Base-by-base conservation (phyloP, 2,329 filamentous ascomycete species). In the Fusarium subtropicale region DNA sequence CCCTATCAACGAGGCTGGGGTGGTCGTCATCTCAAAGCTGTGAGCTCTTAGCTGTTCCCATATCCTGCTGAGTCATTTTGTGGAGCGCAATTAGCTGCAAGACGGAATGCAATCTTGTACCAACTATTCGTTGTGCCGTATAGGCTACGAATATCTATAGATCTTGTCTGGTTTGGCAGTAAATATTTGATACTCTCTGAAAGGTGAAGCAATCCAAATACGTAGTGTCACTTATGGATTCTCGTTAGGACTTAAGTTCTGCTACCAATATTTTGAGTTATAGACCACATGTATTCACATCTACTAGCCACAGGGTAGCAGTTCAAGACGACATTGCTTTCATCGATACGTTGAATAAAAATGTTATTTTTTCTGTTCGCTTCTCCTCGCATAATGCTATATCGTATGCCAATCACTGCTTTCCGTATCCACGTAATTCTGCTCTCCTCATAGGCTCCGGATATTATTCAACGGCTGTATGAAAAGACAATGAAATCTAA, bases 401-500 rank as follows among this genome's bases (percentile, higher is more conserved):
- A 20, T 42, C 38, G 56, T 42, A 33, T 50, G 26, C 16, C 12
- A 33, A 46, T 38, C 51, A 20, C 51, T 36, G 30, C 33, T 52
- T 44, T 36, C 41, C 56, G 41, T 69, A 46, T 60, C 45, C 42
- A 15, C 30, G 48, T 28, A 50, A 31, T 20, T 42, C 41, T 50
- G 34, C 33, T 42, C 36, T 47, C 33, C 26, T 30, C 22, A 24
- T 41, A 67, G 55, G n/a, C 47, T 39, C 24, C 45, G 31, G 48
- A 56, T 63, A 53, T 41, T 45, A 24, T 63, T 34, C 39, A 31
- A 38, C 24, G 5, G 13, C 38, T 53, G 22, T 20, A 33, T 30
- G 26, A 53, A 55, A 26, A 26, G 22, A 66, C 50, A 30, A 53
- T 59, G 61, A 38, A 64, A 66, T 69, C 57, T 69, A 60, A 60